phyloP scores from a whole-genome alignment of 352 stramenopile genomes.

The Peronospora destructor region DNA sequence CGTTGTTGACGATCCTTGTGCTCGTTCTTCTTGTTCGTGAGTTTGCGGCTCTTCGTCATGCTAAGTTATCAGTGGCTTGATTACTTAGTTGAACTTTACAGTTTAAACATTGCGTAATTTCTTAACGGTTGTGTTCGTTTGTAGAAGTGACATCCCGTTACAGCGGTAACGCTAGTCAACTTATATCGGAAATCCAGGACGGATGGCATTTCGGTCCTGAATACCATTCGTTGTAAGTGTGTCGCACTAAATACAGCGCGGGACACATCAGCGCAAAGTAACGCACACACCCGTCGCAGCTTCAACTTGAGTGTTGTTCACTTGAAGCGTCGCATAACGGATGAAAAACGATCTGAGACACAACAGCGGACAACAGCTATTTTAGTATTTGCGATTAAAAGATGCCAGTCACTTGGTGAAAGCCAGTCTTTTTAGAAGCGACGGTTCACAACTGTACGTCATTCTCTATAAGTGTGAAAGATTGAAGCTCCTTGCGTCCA shows the following conservation, averaged over 20 bases:
- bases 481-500: slow-evolving; percentile 11
- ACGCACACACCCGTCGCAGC: slow-evolving; percentile 3
- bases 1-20: slow-evolving; percentile 78
- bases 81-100: slow-evolving; percentile 19
- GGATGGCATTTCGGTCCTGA: slow-evolving; percentile 6
- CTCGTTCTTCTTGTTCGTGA: slow-evolving; percentile 82
- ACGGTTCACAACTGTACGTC: background rate
- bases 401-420: background rate
- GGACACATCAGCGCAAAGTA: slow-evolving; percentile 7
- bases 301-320: slow-evolving; percentile 17
- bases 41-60: slow-evolving; percentile 75
- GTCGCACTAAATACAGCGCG: slow-evolving; percentile 11
- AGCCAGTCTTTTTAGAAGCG: background rate
- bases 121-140: background rate
- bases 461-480: background rate
- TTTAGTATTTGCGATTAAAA: background rate
- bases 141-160: slow-evolving; percentile 4
- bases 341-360: slow-evolving; percentile 15
- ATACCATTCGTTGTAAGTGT: slow-evolving; percentile 1
- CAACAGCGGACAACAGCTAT: background rate
- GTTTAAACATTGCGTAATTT: slow-evolving; percentile 8
- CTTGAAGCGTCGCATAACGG: slow-evolving; percentile 14
- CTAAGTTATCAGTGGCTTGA: slow-evolving; percentile 5
- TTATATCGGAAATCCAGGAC: slow-evolving; percentile 20
- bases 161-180: background rate